Evolutionary conservation across 768 basidiomycete species (phyloP).

Genomic region (Suillus cothurnatus): DNA sequence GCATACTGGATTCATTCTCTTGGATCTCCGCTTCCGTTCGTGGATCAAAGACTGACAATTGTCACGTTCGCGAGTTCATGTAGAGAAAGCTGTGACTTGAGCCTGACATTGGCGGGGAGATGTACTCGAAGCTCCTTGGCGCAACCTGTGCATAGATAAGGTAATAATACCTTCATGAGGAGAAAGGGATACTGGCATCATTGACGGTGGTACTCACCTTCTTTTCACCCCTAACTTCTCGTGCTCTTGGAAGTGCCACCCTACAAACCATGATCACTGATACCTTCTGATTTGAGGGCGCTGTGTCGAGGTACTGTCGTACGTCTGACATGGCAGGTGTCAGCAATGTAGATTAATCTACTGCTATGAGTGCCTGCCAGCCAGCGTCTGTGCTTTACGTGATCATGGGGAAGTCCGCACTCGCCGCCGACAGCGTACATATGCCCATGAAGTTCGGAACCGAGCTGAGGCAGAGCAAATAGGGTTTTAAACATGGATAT

Average conservation of each 20-base stretch:
- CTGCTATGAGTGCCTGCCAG: neutral
- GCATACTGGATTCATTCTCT: conserved; percentile 93
- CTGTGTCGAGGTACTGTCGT: neutral
- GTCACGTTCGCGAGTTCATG: conserved; percentile 84
- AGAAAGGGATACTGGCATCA: neutral
- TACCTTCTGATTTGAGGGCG: neutral
- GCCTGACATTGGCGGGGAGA: conserved; percentile 67
- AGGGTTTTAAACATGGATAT: no score
- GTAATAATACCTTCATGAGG: conserved; percentile 6
- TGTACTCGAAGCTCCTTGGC: conserved; percentile 36
- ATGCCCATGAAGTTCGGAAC: neutral
- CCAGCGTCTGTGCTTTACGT: neutral
- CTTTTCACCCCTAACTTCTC: conserved; percentile 62
- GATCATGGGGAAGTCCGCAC: neutral
- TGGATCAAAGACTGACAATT: conserved; percentile 37
- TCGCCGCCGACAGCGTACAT: no score
- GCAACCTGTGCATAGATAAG: neutral
- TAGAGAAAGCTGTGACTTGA: conserved; percentile 73
- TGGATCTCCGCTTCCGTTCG: conserved; percentile 94
- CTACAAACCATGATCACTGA: neutral
- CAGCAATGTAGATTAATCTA: neutral
- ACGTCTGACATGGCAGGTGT: neutral
- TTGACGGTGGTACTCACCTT: conserved; percentile 63
- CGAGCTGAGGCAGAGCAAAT: neutral
- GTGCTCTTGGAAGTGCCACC: neutral